A percentile compares a stretch with the other conserved stretches of the same genome.
Evolutionary conservation across 2,329 filamentous ascomycete genomes (phyloP).

Genomic region (Colletotrichum chlorophyti): DNA sequence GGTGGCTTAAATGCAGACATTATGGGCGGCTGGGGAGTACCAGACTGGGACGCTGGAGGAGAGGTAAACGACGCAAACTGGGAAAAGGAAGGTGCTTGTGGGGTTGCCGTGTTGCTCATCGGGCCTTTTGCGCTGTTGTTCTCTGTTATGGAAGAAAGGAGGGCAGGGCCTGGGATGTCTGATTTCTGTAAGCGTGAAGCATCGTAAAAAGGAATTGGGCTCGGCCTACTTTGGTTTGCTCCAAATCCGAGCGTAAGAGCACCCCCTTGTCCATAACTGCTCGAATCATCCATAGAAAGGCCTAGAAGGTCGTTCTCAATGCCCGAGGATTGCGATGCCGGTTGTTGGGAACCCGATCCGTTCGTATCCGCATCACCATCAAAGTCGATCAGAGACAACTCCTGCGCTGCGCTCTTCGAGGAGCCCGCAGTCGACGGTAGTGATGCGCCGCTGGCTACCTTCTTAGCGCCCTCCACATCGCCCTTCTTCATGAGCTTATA

Average conservation of each 20-base stretch:
- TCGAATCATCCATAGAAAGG: slow-evolving; percentile 76
- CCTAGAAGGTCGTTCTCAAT: slow-evolving; percentile 92
- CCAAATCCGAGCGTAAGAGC: slow-evolving; percentile 85
- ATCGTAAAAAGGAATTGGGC: neutral
- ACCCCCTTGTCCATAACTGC: slow-evolving; percentile 74
- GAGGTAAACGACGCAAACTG: slow-evolving; percentile 63
- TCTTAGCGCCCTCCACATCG: slow-evolving; percentile 82
- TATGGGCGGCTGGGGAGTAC: slow-evolving; percentile 58
- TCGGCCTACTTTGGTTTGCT: slow-evolving; percentile 67
- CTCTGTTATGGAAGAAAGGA: slow-evolving; percentile 70
- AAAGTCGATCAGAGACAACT: slow-evolving; percentile 94
- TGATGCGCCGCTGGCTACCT: slow-evolving; percentile 80
- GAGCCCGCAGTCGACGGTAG: slow-evolving; percentile 33
- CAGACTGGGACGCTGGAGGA: slow-evolving; percentile 57
- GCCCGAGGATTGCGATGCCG: slow-evolving; percentile 62
- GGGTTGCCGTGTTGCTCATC: slow-evolving; percentile 35
- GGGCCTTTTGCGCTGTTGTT: slow-evolving; percentile 61
- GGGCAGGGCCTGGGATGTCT: slow-evolving; percentile 70
- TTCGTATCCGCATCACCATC: slow-evolving; percentile 67
- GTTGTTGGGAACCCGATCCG: slow-evolving; percentile 39
- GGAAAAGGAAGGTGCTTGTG: slow-evolving; percentile 56
- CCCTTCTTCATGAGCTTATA: slow-evolving; percentile 98
- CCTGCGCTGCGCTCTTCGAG: slow-evolving; percentile 69
- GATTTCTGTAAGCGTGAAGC: slow-evolving; percentile 34
- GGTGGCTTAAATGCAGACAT: slow-evolving; percentile 55